Evolutionary conservation across 2,329 filamentous ascomycete genomes (phyloP).

Genomic region (Monilinia polystroma): DNA sequence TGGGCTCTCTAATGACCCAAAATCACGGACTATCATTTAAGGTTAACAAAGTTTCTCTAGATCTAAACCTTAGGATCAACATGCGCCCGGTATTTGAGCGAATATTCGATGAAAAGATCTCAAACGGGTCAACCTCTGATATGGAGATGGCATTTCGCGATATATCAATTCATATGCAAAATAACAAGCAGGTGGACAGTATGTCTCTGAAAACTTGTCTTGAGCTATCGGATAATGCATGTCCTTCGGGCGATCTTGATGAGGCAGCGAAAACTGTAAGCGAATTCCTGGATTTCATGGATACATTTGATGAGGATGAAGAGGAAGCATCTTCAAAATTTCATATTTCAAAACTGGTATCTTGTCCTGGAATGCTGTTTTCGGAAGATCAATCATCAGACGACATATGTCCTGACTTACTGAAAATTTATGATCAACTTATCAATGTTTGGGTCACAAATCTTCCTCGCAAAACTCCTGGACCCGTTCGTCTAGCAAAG

Average conservation of each 20-base stretch:
- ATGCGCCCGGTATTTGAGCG: slow-evolving; percentile 16
- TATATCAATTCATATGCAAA: slow-evolving; percentile 18
- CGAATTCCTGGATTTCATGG: slow-evolving; percentile 31
- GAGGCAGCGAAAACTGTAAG: slow-evolving; percentile 29
- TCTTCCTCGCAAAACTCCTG: slow-evolving; percentile 34
- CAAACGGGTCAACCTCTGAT: slow-evolving; percentile 2
- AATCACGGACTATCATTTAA: not conserved
- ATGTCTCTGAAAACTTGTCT: slow-evolving; percentile 25
- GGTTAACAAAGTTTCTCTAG: not conserved
- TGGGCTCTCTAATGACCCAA: not conserved
- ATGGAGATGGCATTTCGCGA: slow-evolving; percentile 16
- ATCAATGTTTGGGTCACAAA: slow-evolving; percentile 37
- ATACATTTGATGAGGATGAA: slow-evolving; percentile 23
- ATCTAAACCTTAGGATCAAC: slow-evolving; percentile 20
- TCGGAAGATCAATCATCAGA: slow-evolving; percentile 2
- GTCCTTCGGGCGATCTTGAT: slow-evolving; percentile 34
- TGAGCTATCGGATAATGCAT: slow-evolving; percentile 31
- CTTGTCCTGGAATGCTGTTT: slow-evolving; percentile 26
- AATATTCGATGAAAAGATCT: slow-evolving; percentile 9
- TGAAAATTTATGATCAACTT: slow-evolving; percentile 37
- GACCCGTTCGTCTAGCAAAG: slow-evolving; percentile 34
- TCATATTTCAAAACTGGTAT: slow-evolving; percentile 30
- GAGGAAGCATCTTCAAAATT: slow-evolving; percentile 26
- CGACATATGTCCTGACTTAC: slow-evolving; percentile 25
- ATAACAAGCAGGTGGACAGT: slow-evolving; percentile 23